These are phyloP conservation scores for Zasmidium cellare DNA, from an alignment of 2,329 filamentous ascomycete genomes.

Conservation along the genomic window DNA sequence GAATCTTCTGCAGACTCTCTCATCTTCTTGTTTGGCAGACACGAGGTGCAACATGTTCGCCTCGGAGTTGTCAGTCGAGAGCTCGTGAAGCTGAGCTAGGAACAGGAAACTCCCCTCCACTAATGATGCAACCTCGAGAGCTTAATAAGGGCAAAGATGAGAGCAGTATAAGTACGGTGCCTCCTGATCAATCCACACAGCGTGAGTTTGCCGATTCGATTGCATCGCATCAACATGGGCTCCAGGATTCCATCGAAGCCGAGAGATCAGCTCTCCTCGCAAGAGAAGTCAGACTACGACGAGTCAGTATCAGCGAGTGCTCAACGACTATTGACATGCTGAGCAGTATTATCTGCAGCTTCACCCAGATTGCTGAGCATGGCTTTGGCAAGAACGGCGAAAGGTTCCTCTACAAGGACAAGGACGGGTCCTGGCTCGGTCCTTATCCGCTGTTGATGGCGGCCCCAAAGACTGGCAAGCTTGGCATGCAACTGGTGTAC, in stretches of 20 bases:
- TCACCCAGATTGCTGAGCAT: slow-evolving; percentile 6
- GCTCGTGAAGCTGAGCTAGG: not conserved
- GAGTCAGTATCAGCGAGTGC: not conserved
- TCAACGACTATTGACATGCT: not conserved
- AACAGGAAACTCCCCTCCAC: not conserved
- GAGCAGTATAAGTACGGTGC: not conserved
- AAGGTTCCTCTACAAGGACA: slow-evolving; percentile 15
- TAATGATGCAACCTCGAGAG: not conserved
- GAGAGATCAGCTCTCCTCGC: slow-evolving; percentile 9
- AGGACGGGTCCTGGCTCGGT: slow-evolving; percentile 10
- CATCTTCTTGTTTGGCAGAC: too few species aligned
- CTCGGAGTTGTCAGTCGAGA: not conserved
- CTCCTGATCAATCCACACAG: too few species aligned
- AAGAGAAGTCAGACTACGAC: slow-evolving; percentile 12
- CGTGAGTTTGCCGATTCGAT: not conserved
- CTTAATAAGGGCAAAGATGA: not conserved
- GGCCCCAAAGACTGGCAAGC: slow-evolving; percentile 13
- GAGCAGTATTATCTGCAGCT: not conserved
- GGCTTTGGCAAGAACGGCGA: slow-evolving; percentile 14
- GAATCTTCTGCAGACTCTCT: too few species aligned
- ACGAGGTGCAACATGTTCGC: not conserved
- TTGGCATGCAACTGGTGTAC: slow-evolving; percentile 17
- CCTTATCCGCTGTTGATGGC: slow-evolving; percentile 11
- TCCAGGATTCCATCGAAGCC: slow-evolving; percentile 9
- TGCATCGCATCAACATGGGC: slow-evolving; percentile 5